A percentile compares a stretch with the other conserved stretches of the same genome.
These are phyloP conservation scores for Neurospora sp. DNA, from an alignment of 495 filamentous ascomycete genomes.

Conservation along the genomic window DNA sequence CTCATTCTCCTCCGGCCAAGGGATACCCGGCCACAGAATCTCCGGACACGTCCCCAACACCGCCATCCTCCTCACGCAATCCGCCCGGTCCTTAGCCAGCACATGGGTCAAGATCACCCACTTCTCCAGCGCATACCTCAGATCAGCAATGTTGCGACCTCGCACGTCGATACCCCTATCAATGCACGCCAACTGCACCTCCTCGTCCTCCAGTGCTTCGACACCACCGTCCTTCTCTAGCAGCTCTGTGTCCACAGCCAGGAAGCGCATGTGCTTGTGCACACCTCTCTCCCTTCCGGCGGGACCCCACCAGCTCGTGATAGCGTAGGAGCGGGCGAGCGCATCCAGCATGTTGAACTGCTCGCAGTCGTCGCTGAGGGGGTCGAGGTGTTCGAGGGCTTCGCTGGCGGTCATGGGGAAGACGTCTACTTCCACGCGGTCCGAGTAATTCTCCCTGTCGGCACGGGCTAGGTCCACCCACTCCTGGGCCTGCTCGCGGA, in stretches of 20 bases:
- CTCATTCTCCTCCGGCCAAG: not conserved
- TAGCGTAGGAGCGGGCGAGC: constrained; percentile 18
- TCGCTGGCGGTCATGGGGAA: not conserved
- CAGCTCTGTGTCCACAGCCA: constrained; percentile 33
- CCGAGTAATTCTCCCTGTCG: not conserved
- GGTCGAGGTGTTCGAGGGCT: not conserved
- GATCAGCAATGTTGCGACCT: constrained; percentile 11
- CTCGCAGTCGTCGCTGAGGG: not conserved
- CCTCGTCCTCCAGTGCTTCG: constrained; percentile 24
- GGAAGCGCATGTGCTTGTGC: constrained; percentile 34
- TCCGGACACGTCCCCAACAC: constrained; percentile 3
- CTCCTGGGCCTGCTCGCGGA: not conserved
- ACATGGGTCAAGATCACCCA: constrained; percentile 24
- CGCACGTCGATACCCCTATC: constrained; percentile 32
- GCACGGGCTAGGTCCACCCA: not conserved
- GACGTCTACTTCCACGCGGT: not conserved
- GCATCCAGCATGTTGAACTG: constrained; percentile 13
- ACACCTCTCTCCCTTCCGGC: constrained; percentile 5
- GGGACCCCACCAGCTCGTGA: constrained; percentile 11
- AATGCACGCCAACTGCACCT: constrained; percentile 31
- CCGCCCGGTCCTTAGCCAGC: not conserved
- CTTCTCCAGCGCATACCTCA: constrained; percentile 17
- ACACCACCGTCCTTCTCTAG: constrained; percentile 26
- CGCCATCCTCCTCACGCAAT: constrained; percentile 5
- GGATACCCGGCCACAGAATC: not conserved